Percentiles rank a stretch among this genome's conserved stretches.
These are phyloP conservation scores for Dryas integrifolia DNA, from an alignment of 331 rosid species.

Conservation along the genomic window DNA sequence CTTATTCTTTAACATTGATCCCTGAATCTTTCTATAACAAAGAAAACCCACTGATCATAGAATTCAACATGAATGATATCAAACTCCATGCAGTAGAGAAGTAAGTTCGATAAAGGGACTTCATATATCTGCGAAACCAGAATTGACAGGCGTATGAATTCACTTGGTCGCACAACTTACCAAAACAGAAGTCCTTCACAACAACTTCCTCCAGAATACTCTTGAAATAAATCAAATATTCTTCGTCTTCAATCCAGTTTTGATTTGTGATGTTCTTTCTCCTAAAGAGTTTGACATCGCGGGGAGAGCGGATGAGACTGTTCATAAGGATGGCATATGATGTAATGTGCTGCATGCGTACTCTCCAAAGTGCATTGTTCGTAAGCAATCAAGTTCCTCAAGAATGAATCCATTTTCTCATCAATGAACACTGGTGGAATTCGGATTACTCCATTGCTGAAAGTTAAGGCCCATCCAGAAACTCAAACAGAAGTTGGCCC, in stretches of 20 bases:
- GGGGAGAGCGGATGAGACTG: background rate
- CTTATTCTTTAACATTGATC: no score
- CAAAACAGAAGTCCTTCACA: constrained; percentile 7
- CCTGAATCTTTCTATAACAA: no score
- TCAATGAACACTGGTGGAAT: background rate
- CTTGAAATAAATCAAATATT: no score
- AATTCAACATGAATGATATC: constrained; percentile 1
- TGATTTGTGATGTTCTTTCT: background rate
- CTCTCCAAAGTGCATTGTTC: background rate
- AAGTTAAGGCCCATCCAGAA: no score
- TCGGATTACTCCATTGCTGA: background rate
- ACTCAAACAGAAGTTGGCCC: no score
- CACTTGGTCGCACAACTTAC: constrained; percentile 5
- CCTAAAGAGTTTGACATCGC: background rate
- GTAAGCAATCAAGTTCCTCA: background rate
- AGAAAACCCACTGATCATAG: no score
- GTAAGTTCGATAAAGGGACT: background rate
- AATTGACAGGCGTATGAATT: background rate
- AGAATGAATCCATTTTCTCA: background rate
- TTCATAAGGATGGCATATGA: background rate
- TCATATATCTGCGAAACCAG: background rate
- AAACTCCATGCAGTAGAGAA: constrained; percentile 10
- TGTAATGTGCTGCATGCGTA: background rate
- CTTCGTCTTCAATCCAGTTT: no score
- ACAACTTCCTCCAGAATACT: no score